Evolutionary conservation across 345 rosid genomes (phyloP), one percentile per base, ranked within the genome.

Genomic region (Diplotaxis tenuifolia): DNA sequence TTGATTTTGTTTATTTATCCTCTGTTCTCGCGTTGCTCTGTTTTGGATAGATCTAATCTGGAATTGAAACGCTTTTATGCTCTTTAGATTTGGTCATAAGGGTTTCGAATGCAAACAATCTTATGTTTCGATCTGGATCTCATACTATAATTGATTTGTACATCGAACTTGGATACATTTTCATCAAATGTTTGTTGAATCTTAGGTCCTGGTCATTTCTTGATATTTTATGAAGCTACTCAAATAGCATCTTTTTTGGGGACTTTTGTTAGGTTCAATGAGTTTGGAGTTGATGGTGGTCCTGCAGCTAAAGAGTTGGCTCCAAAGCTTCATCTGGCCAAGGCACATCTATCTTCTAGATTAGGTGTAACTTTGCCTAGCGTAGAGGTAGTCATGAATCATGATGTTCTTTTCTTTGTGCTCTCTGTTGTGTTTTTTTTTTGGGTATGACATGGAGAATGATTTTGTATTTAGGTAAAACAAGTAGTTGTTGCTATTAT

Each of bases 251-350:
- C 28, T 25, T n/a, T n/a, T n/a, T n/a, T n/a, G n/a, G n/a, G n/a
- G n/a, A 25, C 23, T 52, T 42, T 54, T 12, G 2, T 10, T 65
- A 79, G 82, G 82, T 79, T 79, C 79, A 79, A 65, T 81, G 98
- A 91, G 57, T 91, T 91, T 68, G 93, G 85, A 18, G 80, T 73
- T 9, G 89, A 94, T 74, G 98, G 98, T 42, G 98, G 96, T 34
- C 93, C 90, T 75, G 96, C 96, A 31, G 95, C 91, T 6, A 87
- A 83, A 82, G 93, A 88, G 77, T 72, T 89, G 81, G 67, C 78
- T 54, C 89, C 95, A 15, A 94, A 94, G 86, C 72, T 89, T 71
- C 75, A 74, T 53, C 54, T 85, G 68, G 83, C 75, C 15, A 83
- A 79, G 82, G 67, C 73, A 52, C 96, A 86, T 79, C 3, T 89